Evolutionary conservation across 352 stramenopile species (phyloP), one percentile per base, ranked within the genome.

Genomic region (Nothophytophthora sp.): DNA sequence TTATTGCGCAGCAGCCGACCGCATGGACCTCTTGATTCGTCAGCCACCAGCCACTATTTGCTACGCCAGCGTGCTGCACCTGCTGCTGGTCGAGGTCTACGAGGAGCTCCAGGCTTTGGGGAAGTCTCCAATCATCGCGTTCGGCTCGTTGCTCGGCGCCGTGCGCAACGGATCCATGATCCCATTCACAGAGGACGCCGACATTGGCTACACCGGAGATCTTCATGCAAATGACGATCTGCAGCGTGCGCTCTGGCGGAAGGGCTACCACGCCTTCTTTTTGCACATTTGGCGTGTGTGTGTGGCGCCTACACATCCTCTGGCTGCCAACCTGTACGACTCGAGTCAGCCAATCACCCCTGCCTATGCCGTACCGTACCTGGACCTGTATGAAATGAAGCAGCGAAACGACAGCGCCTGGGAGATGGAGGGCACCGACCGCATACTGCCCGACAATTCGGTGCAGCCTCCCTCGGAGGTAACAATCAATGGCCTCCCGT

Each of bases 161-260:
- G 40, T 78, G 18, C 63, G 64, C 29, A 63, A 72, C 38, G 42
- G 41, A 7, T 76, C 69, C 38, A 65, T 71, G 39, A 83, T 83
- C 39, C 61, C 75, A 1, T 86, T 73, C 50, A 82, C 75, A 1
- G 70, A 80, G 47, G 72, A 86, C 52, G 55, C 50, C 9, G 75
- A 82, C 27, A 47, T 84, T 12, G 68, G 46, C 1, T 82, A 73
- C 54, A 62, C 30, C 16, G 46, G 63, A 18, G 9, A 52, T 40
- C 33, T 63, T 0, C 18, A 23, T 6, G 6, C 7, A n/a, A 49
- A 55, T 19, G 27, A 48, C 18, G 23, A 59, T 13, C 28, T 67
- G 2, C 28, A 48, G 34, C 42, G 20, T 38, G 33, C 44, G 24
- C 28, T 66, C 75, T 53, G 40, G 45, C 13, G n/a, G 23, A 66